Evolutionary conservation across 164 flowering plant genomes (phyloP).

Genomic region (Vitis labrusca): DNA sequence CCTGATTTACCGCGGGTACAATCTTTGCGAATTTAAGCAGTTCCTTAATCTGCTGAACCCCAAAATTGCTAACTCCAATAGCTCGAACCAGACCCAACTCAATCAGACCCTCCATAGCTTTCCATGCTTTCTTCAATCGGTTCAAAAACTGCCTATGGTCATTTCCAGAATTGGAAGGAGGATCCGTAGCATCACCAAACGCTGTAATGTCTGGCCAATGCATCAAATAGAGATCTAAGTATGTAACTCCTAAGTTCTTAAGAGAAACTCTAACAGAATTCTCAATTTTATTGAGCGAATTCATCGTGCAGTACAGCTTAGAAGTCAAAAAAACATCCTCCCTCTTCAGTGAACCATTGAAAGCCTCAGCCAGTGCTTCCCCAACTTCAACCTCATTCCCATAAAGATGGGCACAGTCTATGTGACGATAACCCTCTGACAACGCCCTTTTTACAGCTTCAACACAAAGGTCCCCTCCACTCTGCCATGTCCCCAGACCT

Average conservation of each 20-base stretch:
- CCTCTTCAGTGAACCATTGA: slow-evolving; percentile 45
- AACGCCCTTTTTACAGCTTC: slow-evolving; percentile 64
- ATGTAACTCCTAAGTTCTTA: slow-evolving; percentile 61
- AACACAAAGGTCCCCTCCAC: slow-evolving; percentile 63
- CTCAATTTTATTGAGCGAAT: slow-evolving; percentile 61
- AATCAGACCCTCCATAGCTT: slow-evolving; percentile 78
- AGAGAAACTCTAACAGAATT: slow-evolving; percentile 63
- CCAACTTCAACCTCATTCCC: slow-evolving; percentile 73
- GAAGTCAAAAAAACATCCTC: slow-evolving; percentile 72
- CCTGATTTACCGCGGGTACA: slow-evolving; percentile 87
- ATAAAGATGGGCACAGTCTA: slow-evolving; percentile 74
- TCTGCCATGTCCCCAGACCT: slow-evolving; percentile 84
- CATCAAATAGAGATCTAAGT: slow-evolving; percentile 66
- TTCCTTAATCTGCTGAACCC: slow-evolving; percentile 61
- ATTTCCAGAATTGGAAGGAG: slow-evolving; percentile 56
- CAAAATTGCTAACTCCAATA: slow-evolving; percentile 83
- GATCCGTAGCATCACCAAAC: slow-evolving; percentile 74
- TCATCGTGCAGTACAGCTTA: slow-evolving; percentile 55
- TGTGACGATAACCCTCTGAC: slow-evolving; percentile 58
- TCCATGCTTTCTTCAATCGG: slow-evolving; percentile 67
- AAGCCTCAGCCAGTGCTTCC: slow-evolving; percentile 54
- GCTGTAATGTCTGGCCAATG: slow-evolving; percentile 71
- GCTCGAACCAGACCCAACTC: slow-evolving; percentile 70
- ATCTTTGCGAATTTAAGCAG: slow-evolving; percentile 69
- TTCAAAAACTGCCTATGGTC: slow-evolving; percentile 53